Base-by-base conservation (phyloP, 2,329 filamentous ascomycete species). In the Alternaria gaisen region DNA sequence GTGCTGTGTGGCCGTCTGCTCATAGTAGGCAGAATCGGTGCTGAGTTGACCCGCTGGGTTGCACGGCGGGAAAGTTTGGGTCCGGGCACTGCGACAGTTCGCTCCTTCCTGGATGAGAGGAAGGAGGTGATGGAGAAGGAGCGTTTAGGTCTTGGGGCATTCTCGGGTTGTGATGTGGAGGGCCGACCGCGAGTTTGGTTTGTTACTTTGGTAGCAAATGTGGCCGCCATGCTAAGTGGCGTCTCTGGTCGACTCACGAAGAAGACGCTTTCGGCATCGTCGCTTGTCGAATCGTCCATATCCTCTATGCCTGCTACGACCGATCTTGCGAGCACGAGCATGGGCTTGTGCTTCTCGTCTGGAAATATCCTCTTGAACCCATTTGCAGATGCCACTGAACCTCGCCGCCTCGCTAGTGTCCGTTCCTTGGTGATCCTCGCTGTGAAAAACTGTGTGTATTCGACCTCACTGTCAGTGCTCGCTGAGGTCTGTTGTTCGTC, bases 121-220 rank as follows among this genome's bases (percentile, higher is more conserved):
- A 81, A 74, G 64, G 84, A 81, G 54, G 78, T 76, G 58, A 85
- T 79, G 26, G 84, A 85, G 77, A 86, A 85, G 58, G 84, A 84
- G 53, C 82, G 80, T 58, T 80, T 76, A 20, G 80, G 74, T 61
- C 72, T 73, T 56, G 72, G 64, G 53, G 71, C 67, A 61, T 76
- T 68, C 53, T 71, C 67, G 47, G 66, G 47, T 50, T 59, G 44
- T 30, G 69, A 63, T 48, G 53, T 58, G n/a, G 72, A 70, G n/a
- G 63, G 54, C 28, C 61, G 67, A 47, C 48, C 46, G 51, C 64
- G 66, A 20, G 58, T 41, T 22, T 63, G 54, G 61, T 56, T 51
- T 26, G 43, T 60, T 44, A 70, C 70, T 53, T 67, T 71, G 64
- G 74, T 61, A 44, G 71, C 60, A 57, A 76, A 66, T 40, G 74